These are phyloP conservation scores for Barnettozyma wickerhamii DNA, from an alignment of 805 yeast species.

Conservation along the genomic window DNA sequence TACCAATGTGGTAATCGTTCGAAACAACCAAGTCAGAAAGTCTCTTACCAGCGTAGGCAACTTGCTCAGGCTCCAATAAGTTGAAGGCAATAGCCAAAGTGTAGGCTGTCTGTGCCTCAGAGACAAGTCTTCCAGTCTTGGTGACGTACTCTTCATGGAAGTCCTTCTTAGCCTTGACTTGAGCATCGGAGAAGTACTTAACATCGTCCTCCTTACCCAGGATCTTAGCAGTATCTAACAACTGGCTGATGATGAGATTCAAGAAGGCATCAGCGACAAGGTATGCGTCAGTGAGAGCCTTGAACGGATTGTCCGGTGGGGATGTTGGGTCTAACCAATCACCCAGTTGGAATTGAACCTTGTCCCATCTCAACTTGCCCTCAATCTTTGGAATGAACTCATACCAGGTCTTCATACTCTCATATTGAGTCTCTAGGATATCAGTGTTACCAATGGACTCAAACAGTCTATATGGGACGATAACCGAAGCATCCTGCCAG, in stretches of 20 bases:
- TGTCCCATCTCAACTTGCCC: slow-evolving; percentile 16
- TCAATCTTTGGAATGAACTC: slow-evolving; percentile 15
- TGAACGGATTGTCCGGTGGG: slow-evolving; percentile 17
- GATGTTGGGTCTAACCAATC: slow-evolving; percentile 21
- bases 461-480: slow-evolving; percentile 16
- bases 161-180: slow-evolving; percentile 10
- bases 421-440: slow-evolving; percentile 14
- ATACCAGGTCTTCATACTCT: slow-evolving; percentile 18
- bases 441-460: slow-evolving; percentile 12
- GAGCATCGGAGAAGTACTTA: slow-evolving; percentile 4
- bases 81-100: slow-evolving; percentile 14
- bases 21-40: slow-evolving; percentile 7
- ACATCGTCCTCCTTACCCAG: slow-evolving; percentile 6
- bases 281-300: slow-evolving; percentile 16
- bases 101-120: slow-evolving; percentile 17
- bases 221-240: slow-evolving; percentile 9
- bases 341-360: slow-evolving; percentile 13
- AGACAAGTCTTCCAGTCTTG: slow-evolving; percentile 9
- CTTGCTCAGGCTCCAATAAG: slow-evolving; percentile 7
- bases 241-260: slow-evolving; percentile 12
- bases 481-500: slow-evolving; percentile 20
- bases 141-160: slow-evolving; percentile 12
- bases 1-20: slow-evolving; percentile 16
- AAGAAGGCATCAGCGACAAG: slow-evolving; percentile 19
- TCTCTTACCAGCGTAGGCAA: slow-evolving; percentile 12